These are phyloP conservation scores for Trichoderma oligosporum DNA, from an alignment of 2,329 filamentous ascomycete genomes.

Conservation along the genomic window DNA sequence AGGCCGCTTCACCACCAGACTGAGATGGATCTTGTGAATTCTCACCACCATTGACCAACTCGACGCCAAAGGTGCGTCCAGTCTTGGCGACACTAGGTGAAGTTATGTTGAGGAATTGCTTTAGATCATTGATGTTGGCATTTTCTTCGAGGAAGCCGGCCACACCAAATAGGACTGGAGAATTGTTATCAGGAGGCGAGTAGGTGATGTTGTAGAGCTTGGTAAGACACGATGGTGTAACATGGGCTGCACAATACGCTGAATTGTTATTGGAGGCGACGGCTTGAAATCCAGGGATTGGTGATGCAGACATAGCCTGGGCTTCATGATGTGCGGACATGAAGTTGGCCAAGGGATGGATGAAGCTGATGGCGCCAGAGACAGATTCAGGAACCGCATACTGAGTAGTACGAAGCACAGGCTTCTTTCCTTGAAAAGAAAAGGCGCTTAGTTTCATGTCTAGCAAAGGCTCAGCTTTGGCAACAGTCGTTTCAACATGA, in stretches of 20 bases:
- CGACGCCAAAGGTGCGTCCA: conserved; percentile 39
- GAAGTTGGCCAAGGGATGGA: conserved; percentile 49
- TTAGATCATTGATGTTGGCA: conserved; percentile 42
- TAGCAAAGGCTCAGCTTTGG: conserved; percentile 39
- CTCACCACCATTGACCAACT: conserved; percentile 42
- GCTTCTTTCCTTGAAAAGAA: conserved; percentile 35
- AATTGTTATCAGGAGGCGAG: conserved; percentile 28
- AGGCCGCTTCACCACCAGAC: conserved; percentile 44
- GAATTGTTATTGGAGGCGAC: background rate
- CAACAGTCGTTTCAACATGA: conserved; percentile 40
- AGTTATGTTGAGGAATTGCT: conserved; percentile 37
- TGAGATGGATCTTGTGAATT: conserved; percentile 39
- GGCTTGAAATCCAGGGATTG: background rate
- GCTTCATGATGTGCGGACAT: conserved; percentile 40
- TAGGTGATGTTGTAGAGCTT: conserved; percentile 46
- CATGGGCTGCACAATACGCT: conserved; percentile 21
- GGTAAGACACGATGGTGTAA: conserved; percentile 41
- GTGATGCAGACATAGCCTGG: conserved; percentile 13
- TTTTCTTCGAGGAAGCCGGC: conserved; percentile 50
- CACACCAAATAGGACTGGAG: conserved; percentile 42
- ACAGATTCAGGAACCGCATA: conserved; percentile 44
- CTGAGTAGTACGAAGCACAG: conserved; percentile 42
- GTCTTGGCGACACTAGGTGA: conserved; percentile 36
- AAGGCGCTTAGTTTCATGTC: conserved; percentile 41
- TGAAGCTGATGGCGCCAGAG: conserved; percentile 40